These are phyloP conservation scores for Aquanectria penicillioides DNA, from an alignment of 2,329 filamentous ascomycete species.

Conservation along the genomic window DNA sequence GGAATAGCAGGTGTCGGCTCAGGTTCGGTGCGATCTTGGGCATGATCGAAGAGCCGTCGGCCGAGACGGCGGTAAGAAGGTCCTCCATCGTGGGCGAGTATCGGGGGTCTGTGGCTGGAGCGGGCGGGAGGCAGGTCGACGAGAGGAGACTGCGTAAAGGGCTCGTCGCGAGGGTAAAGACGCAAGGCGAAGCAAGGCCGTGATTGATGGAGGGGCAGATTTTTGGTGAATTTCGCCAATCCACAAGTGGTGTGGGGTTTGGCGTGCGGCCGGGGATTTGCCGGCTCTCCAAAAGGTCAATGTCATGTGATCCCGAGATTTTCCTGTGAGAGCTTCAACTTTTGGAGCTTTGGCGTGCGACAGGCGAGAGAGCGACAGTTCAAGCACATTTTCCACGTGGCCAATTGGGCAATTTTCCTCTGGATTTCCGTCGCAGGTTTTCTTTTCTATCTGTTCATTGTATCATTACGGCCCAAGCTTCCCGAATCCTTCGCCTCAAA, in stretches of 20 bases:
- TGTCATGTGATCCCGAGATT: conserved; percentile 53
- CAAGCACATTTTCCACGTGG: neutral
- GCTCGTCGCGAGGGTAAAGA: conserved; percentile 41
- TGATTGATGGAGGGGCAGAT: conserved; percentile 53
- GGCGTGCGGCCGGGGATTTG: conserved; percentile 45
- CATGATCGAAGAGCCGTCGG: conserved; percentile 81
- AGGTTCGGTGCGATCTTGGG: conserved; percentile 91
- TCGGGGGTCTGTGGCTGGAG: conserved; percentile 16
- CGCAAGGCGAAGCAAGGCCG: too few relatives aligned
- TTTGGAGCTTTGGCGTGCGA: conserved; percentile 27
- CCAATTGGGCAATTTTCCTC: conserved; percentile 21
- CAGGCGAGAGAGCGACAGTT: conserved; percentile 24
- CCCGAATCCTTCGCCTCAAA: neutral
- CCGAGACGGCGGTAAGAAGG: conserved; percentile 62
- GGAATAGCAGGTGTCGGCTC: conserved; percentile 96
- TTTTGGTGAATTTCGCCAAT: conserved; percentile 55
- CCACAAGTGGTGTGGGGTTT: conserved; percentile 50
- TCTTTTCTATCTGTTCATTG: neutral
- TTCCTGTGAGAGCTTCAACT: conserved; percentile 39
- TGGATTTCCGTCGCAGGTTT: neutral
- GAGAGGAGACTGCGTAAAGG: conserved; percentile 34
- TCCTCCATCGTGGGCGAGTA: conserved; percentile 50
- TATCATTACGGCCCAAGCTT: neutral
- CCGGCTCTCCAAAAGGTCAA: conserved; percentile 38
- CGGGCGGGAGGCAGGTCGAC: conserved; percentile 19